These are phyloP conservation scores for Triticum timopheevii DNA, from an alignment of 176 grass and related monocot species.

Conservation along the genomic window DNA sequence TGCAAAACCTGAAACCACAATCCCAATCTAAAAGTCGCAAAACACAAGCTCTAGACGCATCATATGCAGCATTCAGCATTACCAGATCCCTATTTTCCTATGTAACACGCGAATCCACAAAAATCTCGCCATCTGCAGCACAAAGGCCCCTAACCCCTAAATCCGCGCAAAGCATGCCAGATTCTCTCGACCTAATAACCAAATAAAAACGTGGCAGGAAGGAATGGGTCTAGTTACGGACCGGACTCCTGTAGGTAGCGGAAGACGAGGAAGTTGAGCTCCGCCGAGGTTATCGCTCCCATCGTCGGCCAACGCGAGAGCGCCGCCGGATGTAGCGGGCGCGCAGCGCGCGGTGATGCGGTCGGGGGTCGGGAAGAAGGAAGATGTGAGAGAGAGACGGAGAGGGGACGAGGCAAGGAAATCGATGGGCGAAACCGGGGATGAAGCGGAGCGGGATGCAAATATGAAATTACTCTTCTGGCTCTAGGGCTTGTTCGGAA, in stretches of 20 bases:
- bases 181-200: background rate
- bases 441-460: background rate
- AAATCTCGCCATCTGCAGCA: background rate
- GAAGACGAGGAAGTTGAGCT: constrained; percentile 93
- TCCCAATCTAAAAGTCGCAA: background rate
- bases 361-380: background rate
- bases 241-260: constrained; percentile 97
- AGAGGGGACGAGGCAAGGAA: background rate
- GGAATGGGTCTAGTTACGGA: constrained; percentile 8
- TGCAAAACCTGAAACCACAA: background rate
- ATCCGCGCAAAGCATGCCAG: background rate
- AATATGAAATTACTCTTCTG: background rate
- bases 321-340: background rate
- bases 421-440: too few relatives aligned
- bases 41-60: background rate
- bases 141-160: background rate
- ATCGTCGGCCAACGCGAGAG: constrained; percentile 36
- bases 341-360: background rate
- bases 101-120: background rate
- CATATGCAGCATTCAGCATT: background rate
- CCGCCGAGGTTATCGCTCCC: constrained; percentile 64
- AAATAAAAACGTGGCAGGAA: background rate
- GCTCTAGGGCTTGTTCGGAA: too few relatives aligned
- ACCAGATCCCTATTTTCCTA: background rate
- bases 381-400: background rate